These are phyloP conservation scores for Syzygium malaccense DNA, from an alignment of 441 rosid genomes.

Conservation along the genomic window DNA sequence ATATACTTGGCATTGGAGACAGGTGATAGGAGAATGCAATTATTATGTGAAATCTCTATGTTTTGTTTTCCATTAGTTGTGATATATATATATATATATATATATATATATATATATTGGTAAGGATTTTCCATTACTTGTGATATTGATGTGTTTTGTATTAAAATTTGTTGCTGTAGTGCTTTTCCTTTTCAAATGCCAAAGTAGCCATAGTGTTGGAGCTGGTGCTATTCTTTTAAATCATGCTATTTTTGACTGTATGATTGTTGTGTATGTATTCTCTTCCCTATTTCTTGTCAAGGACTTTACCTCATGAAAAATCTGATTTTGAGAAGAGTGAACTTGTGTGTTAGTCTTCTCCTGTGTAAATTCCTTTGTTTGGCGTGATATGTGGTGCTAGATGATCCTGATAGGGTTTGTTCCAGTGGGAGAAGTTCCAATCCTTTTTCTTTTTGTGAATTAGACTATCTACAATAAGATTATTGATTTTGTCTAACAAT, in stretches of 20 bases:
- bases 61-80: background rate
- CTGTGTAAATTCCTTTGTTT: background rate
- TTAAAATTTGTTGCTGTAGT: background rate
- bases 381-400: background rate
- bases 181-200: background rate
- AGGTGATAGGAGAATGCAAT: conserved; percentile 32
- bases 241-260: background rate
- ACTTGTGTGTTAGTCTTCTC: background rate
- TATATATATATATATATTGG: too few species aligned
- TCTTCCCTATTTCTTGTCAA: background rate
- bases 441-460: background rate
- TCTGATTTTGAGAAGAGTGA: background rate
- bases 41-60: background rate
- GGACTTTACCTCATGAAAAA: background rate
- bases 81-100: background rate
- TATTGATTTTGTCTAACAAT: background rate
- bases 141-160: background rate
- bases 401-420: background rate
- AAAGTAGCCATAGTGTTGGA: background rate
- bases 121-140: background rate
- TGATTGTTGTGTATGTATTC: background rate
- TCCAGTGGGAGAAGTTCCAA: background rate
- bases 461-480: background rate
- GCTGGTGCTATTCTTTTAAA: background rate
- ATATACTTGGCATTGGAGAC: conserved; percentile 95